Percentiles rank a stretch among this genome's conserved stretches.
These are phyloP conservation scores for Myriosclerotinia duriaeana DNA, from an alignment of 2,329 filamentous ascomycete species.

Conservation along the genomic window DNA sequence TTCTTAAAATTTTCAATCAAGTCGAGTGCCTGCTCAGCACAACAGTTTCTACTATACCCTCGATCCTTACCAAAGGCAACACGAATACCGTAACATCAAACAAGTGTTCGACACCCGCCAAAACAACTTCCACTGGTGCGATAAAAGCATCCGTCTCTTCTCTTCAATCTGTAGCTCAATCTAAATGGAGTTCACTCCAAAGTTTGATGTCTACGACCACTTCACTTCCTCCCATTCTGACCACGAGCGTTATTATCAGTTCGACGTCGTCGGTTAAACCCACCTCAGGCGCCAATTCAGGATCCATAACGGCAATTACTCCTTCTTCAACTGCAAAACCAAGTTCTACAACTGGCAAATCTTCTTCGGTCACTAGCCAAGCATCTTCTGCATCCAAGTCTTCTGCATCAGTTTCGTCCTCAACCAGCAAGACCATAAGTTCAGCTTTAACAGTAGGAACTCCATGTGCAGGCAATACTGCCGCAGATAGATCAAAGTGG, in stretches of 20 bases:
- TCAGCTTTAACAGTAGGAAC: background rate
- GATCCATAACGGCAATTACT: background rate
- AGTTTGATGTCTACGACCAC: constrained; percentile 3
- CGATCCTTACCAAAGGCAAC: background rate
- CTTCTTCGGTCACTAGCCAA: background rate
- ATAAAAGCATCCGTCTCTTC: constrained; percentile 2
- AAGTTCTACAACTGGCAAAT: background rate
- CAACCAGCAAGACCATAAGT: constrained; percentile 10
- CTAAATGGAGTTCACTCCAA: constrained; percentile 20
- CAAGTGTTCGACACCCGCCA: constrained; percentile 7
- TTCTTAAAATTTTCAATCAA: constrained; percentile 1
- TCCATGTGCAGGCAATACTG: constrained; percentile 22
- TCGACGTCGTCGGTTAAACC: background rate
- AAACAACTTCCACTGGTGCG: background rate
- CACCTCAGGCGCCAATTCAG: background rate
- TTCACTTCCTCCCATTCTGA: constrained; percentile 14
- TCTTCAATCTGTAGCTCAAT: constrained; percentile 11
- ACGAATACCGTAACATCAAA: background rate
- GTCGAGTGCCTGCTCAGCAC: constrained; percentile 2
- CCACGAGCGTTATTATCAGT: background rate
- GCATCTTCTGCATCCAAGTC: background rate
- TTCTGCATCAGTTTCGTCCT: background rate
- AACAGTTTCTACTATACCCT: constrained; percentile 6
- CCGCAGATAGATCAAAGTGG: constrained; percentile 40
- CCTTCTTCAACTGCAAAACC: background rate